Percentiles rank a stretch among this genome's conserved stretches.
Conservation (phyloP, 2,329 filamentous ascomycete genomes). For the Acephala macrosclerotiorum region DNA sequence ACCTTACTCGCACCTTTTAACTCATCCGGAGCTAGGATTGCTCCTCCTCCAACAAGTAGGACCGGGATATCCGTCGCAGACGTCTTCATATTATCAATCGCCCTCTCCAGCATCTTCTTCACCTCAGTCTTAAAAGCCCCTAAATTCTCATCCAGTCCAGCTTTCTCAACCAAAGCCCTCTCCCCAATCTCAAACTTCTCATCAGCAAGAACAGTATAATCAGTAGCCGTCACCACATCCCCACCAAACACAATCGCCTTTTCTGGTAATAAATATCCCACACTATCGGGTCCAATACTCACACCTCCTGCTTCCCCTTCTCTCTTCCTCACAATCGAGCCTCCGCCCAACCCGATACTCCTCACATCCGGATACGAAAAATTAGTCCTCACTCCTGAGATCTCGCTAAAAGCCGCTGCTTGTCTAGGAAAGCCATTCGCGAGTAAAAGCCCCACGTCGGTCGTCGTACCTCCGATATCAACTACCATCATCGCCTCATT, state of each 20-base stretch:
- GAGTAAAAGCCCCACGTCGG: constrained; percentile 62
- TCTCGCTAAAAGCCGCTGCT: constrained; percentile 61
- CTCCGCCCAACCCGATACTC: constrained; percentile 63
- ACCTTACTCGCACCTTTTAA: constrained; percentile 56
- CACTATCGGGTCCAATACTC: constrained; percentile 61
- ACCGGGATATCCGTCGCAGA: constrained; percentile 57
- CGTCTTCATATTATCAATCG: constrained; percentile 62
- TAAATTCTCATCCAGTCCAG: constrained; percentile 43
- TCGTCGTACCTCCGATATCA: constrained; percentile 66
- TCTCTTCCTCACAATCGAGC: constrained; percentile 49
- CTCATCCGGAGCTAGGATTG: constrained; percentile 55
- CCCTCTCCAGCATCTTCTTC: constrained; percentile 57
- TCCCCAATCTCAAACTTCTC: constrained; percentile 22
- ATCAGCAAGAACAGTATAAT: constrained; percentile 51
- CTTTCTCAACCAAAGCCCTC: constrained; percentile 14
- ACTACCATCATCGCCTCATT: constrained; percentile 53
- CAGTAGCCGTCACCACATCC: constrained; percentile 63
- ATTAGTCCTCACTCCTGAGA: constrained; percentile 63
- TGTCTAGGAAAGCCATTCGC: constrained; percentile 66
- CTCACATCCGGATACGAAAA: constrained; percentile 62
- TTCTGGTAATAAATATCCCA: constrained; percentile 56
- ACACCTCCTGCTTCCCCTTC: constrained; percentile 53
- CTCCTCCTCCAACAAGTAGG: constrained; percentile 62
- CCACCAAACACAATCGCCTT: constrained; percentile 61
- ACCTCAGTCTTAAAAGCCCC: constrained; percentile 50